Evolutionary conservation across 2,329 filamentous ascomycete genomes (phyloP), one percentile per base, ranked within the genome.

Genomic region (Paecilomyces sp.): DNA sequence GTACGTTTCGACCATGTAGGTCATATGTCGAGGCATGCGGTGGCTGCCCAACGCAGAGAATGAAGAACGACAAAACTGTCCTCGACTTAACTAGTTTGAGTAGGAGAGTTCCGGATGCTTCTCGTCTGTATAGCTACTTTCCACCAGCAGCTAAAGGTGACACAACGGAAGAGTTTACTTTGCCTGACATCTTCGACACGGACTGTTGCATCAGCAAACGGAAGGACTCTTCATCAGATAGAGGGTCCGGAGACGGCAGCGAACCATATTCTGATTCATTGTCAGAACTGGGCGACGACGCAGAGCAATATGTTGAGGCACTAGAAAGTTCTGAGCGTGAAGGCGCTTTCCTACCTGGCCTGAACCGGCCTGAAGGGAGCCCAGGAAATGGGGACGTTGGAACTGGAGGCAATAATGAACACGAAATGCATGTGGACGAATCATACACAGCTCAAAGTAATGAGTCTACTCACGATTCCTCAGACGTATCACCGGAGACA

Each of bases 1-100:
- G 71, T 25, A 69, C 67, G 47, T 80, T 80, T 60, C 74, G 74
- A 56, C 62, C 66, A 6, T 68, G 71, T 56, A 62, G 66, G 12
- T 68, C 68, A 4, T 70, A 70, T 53, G 65, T 72, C 61, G 70
- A 77, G 22, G 78, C 77, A 7, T 79, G 75, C 62, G 77, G 77
- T 54, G 74, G 75, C 33, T 57, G 62, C 36, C 70, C 72, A 41
- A 57, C 61, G 22, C 58, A 64, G 18, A 55, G 60, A 8, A 31
- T 61, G 15, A 63, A 67, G 31, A 58, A 64, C 15, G 55, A 62
- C 13, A 65, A 64, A 52, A 58, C 62, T 1, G 59, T 74, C 15
- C 61, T 74, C 41, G 70, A 76, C 57, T 41, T 75, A 13, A 72
- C 71, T 1, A 65, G 61, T 53, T 58, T 72, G 8, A 67, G 65